phyloP scores from a whole-genome alignment of 1,284 basidiomycete genomes.

The Moesziomyces globuligerus region DNA sequence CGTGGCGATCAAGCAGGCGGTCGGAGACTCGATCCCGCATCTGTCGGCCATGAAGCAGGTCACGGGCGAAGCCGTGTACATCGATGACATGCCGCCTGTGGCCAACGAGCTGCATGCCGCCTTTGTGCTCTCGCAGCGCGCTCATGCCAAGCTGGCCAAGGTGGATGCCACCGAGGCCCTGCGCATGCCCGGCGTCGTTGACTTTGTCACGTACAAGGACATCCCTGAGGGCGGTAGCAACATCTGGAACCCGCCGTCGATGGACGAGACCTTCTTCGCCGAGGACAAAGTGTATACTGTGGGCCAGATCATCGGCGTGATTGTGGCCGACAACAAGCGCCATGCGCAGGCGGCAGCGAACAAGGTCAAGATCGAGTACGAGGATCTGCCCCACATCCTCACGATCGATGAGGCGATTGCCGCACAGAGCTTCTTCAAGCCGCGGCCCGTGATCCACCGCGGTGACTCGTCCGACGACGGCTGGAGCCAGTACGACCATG shows the following conservation, averaged over 20 bases:
- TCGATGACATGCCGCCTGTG: conserved; percentile 66
- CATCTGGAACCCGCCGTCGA: conserved; percentile 65
- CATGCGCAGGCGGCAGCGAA: conserved; percentile 66
- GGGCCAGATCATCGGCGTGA: conserved; percentile 66
- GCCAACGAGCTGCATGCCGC: conserved; percentile 65
- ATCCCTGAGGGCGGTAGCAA: conserved; percentile 65
- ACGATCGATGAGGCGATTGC: conserved; percentile 67
- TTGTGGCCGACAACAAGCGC: conserved; percentile 66
- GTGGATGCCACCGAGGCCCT: conserved; percentile 65
- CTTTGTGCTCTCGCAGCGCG: conserved; percentile 64
- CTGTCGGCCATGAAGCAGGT: conserved; percentile 67
- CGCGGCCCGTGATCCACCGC: conserved; percentile 52
- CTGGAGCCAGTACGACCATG: conserved; percentile 51
- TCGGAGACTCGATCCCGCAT: conserved; percentile 63
- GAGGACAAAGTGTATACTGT: conserved; percentile 64
- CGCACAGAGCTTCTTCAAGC: conserved; percentile 54
- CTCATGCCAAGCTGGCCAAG: conserved; percentile 65
- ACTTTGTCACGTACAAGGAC: conserved; percentile 63
- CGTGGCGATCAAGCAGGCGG: conserved; percentile 48
- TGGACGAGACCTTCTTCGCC: conserved; percentile 68
- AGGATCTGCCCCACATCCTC: conserved; percentile 66
- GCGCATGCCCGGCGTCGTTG: conserved; percentile 62
- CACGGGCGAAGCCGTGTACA: conserved; percentile 67
- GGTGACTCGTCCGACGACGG: conserved; percentile 49
- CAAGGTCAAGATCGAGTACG: conserved; percentile 66